These are phyloP conservation scores for Petunia axillaris DNA, from an alignment of 257 asterid genomes.

Conservation along the genomic window DNA sequence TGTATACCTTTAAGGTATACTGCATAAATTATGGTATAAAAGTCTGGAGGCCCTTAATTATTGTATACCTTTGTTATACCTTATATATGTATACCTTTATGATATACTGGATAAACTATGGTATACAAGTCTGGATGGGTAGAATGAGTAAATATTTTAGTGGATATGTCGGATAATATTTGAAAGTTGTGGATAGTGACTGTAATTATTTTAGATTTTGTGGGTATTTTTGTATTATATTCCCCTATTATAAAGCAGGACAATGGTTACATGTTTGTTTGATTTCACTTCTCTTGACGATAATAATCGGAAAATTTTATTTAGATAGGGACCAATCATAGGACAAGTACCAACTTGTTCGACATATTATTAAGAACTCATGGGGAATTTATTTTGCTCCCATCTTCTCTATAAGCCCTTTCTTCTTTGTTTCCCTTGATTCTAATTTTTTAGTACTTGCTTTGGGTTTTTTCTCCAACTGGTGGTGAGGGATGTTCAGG, in stretches of 20 bases:
- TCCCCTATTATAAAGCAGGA: background rate
- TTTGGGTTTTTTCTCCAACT: background rate
- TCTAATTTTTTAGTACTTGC: background rate
- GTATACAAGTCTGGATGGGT: no score
- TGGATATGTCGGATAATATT: no score
- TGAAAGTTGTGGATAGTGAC: no score
- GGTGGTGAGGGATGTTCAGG: background rate
- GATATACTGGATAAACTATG: no score
- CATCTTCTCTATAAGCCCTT: background rate
- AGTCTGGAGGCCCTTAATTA: no score
- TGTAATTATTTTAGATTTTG: no score
- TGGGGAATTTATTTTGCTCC: background rate
- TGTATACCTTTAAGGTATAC: no score
- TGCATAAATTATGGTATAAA: no score
- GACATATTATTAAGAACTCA: background rate
- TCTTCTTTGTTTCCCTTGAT: background rate
- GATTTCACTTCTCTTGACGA: background rate
- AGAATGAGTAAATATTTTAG: no score
- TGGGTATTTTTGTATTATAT: no score
- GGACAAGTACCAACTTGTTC: background rate
- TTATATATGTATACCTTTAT: no score
- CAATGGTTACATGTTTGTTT: background rate
- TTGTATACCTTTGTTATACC: no score
- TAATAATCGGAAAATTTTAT: background rate
- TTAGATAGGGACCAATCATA: conserved; percentile 14